Evolutionary conservation across 768 basidiomycete species (phyloP).

Genomic region (Mycena filopes): DNA sequence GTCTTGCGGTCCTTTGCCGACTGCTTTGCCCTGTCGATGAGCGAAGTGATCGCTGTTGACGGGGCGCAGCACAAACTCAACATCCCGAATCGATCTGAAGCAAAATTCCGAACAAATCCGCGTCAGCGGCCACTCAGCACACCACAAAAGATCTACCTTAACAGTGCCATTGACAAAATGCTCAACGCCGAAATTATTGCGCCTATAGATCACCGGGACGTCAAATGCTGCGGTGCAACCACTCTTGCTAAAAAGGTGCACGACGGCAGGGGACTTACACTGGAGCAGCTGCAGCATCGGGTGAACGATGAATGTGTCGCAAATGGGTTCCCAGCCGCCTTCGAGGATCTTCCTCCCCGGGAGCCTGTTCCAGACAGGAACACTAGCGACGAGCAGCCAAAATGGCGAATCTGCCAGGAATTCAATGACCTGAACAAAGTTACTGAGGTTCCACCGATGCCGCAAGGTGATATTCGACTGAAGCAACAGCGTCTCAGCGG

Average conservation of each 20-base stretch:
- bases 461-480: slow-evolving; percentile 48
- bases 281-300: slow-evolving; percentile 24
- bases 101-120: slow-evolving; percentile 21
- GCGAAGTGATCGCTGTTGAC: slow-evolving; percentile 37
- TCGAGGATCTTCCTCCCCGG: slow-evolving; percentile 30
- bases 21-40: slow-evolving; percentile 50
- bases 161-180: slow-evolving; percentile 38
- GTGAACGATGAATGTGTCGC: slow-evolving; percentile 27
- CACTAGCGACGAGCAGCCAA: slow-evolving; percentile 37
- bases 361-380: neutral
- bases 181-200: slow-evolving; percentile 28
- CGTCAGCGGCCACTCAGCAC: slow-evolving; percentile 37
- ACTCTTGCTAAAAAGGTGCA: slow-evolving; percentile 33
- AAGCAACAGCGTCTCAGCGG: slow-evolving; percentile 52
- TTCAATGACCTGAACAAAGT: slow-evolving; percentile 48
- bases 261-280: slow-evolving; percentile 1
- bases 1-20: slow-evolving; percentile 47
- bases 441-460: slow-evolving; percentile 42
- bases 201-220: slow-evolving; percentile 22
- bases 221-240: slow-evolving; percentile 26
- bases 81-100: slow-evolving; percentile 30
- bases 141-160: slow-evolving; percentile 34
- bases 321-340: neutral
- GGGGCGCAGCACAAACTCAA: slow-evolving; percentile 35
- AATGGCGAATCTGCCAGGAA: slow-evolving; percentile 54